Base-by-base conservation (phyloP, 2,329 filamentous ascomycete species). In the Trichoderma arundinaceum region DNA sequence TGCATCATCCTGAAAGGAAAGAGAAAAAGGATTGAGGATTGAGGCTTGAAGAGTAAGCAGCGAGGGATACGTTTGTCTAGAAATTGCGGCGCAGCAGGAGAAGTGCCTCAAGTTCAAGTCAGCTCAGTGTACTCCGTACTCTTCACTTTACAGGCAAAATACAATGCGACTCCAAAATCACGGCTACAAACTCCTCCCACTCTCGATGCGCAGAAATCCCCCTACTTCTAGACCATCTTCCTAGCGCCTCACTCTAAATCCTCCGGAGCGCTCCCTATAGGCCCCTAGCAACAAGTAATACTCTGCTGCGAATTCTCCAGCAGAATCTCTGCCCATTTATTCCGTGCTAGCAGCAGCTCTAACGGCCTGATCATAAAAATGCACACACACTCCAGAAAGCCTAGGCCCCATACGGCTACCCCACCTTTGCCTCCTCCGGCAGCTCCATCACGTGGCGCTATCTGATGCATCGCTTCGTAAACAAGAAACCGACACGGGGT, bases 371-470 rank as follows among this genome's bases (percentile, higher is more conserved):
- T 8, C 15, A 22, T 15, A 33, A 32, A 38, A 33, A 35, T 49
- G 49, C 60, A 53, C 60, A 46, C 60, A 63, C 51, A 54, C 22
- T 39, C 28, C 7, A 22, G 1, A 1, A 28, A 38, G 9, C 19
- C 49, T 32, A 52, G 22, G 15, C 56, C 56, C 8, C 32, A 38
- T 22, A 12, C 17, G 19, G 58, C 46, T 35, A 52, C 58, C 58
- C 58, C 58, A 53, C 58, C 58, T 43, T 59, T 59, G 22, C 38
- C 48, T 35, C 48, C 22, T 28, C 22, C 38, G 38, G 19, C 38
- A 44, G 39, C 44, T 46, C 19, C 60, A 63, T 63, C 60, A 63
- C 60, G 60, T 63, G 60, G 60, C 39, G 19, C 39, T 33, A 33
- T 52, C 35, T 43, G 35, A 39, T 52, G 49, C 60, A 28, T 61